Percentiles rank a stretch among this genome's conserved stretches.
Evolutionary conservation across 139 green algal species (phyloP).

Genomic region (Tetraselmis striata): DNA sequence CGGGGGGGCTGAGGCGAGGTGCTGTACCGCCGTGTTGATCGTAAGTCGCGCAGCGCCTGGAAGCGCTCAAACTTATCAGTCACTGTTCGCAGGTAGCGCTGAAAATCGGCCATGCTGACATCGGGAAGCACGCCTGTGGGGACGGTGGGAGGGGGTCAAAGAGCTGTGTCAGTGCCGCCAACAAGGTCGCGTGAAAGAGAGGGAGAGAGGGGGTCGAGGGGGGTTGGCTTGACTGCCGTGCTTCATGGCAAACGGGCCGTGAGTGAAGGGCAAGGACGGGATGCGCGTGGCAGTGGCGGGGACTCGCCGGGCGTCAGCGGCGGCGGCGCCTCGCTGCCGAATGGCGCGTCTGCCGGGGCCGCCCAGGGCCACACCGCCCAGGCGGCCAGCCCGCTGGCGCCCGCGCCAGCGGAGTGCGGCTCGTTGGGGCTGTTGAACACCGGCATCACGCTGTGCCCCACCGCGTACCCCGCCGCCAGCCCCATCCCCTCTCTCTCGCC

Average conservation of each 20-base stretch:
- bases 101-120: slow-evolving; percentile 29
- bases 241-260: too few relatives aligned
- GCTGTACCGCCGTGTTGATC: too few relatives aligned
- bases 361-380: not conserved
- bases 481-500: not conserved
- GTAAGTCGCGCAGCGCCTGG: slow-evolving; percentile 8
- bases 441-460: not conserved
- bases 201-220: too few relatives aligned
- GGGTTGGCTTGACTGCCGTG: too few relatives aligned
- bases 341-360: not conserved
- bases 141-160: slow-evolving; percentile 28
- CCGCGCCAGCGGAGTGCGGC: too few relatives aligned
- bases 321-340: not conserved
- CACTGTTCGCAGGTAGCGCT: slow-evolving; percentile 22
- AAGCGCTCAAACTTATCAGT: slow-evolving; percentile 19
- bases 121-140: slow-evolving; percentile 32
- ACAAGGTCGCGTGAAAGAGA: too few relatives aligned
- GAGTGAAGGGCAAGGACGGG: too few relatives aligned
- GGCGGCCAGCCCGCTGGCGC: not conserved
- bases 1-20: too few relatives aligned
- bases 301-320: not conserved
- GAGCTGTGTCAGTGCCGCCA: too few relatives aligned
- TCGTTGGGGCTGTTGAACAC: not conserved
- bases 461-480: not conserved
- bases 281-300: too few relatives aligned